phyloP scores from a whole-genome alignment of 352 stramenopile genomes.

The Phytophthora nicotianae region DNA sequence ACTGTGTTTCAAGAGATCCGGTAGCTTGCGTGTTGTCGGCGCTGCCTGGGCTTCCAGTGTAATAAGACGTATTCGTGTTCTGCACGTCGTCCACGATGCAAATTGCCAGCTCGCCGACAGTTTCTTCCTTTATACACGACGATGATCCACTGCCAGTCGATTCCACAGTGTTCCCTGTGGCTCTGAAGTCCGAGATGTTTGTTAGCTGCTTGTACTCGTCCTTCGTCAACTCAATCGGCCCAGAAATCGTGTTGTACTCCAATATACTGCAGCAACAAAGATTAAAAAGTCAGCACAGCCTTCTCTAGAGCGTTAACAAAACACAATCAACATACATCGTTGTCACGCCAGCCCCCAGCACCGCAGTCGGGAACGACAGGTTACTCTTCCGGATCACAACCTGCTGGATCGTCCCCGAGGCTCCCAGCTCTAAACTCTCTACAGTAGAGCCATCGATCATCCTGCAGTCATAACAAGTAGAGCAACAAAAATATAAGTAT shows the following conservation, averaged over 20 bases:
- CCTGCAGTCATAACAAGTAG: conserved; percentile 24
- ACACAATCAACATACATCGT: conserved; percentile 34
- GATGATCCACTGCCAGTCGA: conserved; percentile 15
- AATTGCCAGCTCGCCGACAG: conserved; percentile 32
- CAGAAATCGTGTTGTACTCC: conserved; percentile 42
- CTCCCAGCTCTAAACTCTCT: conserved; percentile 39
- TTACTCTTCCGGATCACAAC: conserved; percentile 51
- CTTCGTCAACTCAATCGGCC: conserved; percentile 41
- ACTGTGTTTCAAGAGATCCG: conserved; percentile 27
- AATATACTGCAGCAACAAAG: conserved; percentile 33
- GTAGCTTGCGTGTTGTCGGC: conserved; percentile 6
- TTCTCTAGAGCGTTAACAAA: neutral
- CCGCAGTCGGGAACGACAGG: conserved; percentile 49
- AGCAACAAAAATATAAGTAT: conserved; percentile 2
- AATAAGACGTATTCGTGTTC: conserved; percentile 8
- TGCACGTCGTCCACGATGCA: conserved; percentile 35
- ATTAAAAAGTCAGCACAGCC: conserved; percentile 5
- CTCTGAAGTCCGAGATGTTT: conserved; percentile 40
- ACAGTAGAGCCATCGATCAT: conserved; percentile 51
- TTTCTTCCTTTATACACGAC: conserved; percentile 37
- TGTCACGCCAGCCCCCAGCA: conserved; percentile 39
- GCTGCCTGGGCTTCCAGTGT: conserved; percentile 6
- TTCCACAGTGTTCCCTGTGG: conserved; percentile 38
- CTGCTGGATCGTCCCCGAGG: conserved; percentile 40
- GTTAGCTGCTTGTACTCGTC: conserved; percentile 33